Conservation (phyloP, 2,329 filamentous ascomycete species). For the Calonectria fujianensis region DNA sequence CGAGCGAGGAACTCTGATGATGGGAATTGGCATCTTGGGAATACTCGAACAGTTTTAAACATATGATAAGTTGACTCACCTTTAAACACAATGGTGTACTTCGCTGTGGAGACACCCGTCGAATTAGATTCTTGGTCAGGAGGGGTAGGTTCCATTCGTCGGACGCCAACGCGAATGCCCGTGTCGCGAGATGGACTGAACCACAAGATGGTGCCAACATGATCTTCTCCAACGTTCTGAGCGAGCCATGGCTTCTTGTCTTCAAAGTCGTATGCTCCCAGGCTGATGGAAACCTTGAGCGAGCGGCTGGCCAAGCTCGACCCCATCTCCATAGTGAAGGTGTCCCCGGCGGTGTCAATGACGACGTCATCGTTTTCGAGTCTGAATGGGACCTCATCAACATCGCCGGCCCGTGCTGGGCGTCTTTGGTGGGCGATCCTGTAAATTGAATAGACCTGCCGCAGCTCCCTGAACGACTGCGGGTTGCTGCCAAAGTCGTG, state of each 20-base stretch:
- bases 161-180: not conserved
- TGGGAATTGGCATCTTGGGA: not conserved
- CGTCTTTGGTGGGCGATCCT: not conserved
- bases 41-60: no score
- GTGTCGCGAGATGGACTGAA: not conserved
- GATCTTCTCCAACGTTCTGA: not conserved
- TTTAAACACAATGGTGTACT: not conserved
- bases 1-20: not conserved
- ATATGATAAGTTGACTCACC: not conserved
- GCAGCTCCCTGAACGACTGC: not conserved
- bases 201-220: conserved; percentile 1
- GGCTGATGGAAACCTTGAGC: not conserved
- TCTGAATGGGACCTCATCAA: not conserved
- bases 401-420: no score
- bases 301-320: not conserved
- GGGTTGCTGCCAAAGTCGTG: conserved; percentile 6
- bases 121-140: not conserved
- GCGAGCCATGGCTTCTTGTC: not conserved
- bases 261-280: not conserved
- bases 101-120: no score
- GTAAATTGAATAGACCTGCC: not conserved
- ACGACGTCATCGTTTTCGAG: not conserved
- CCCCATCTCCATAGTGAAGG: not conserved
- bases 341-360: not conserved
- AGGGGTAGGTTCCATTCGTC: not conserved